phyloP scores from a whole-genome alignment of 2,329 filamentous ascomycete species.

The Alternaria consortialis region DNA sequence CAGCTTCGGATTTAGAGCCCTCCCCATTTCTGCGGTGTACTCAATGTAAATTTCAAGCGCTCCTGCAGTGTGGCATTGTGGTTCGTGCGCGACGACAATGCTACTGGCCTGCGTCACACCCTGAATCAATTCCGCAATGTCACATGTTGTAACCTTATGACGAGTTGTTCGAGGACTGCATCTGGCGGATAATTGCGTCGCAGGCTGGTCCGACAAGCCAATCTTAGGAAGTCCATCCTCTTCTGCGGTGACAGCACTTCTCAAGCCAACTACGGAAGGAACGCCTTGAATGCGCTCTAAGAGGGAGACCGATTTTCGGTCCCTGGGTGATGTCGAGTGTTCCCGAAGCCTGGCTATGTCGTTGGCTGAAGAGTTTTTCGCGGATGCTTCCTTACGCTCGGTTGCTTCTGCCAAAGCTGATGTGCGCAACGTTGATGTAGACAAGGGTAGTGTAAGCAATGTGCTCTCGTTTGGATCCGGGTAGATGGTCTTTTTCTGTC shows the following conservation, averaged over 20 bases:
- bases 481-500: conserved; percentile 17
- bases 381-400: background rate
- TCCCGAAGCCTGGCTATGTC: background rate
- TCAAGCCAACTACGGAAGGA: background rate
- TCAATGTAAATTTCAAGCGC: conserved; percentile 17
- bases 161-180: background rate
- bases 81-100: conserved; percentile 1
- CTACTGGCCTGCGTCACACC: background rate
- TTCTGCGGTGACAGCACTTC: background rate
- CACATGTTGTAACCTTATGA: background rate
- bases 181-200: background rate
- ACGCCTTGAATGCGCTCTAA: background rate
- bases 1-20: conserved; percentile 7
- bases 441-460: conserved; percentile 18
- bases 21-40: conserved; percentile 2
- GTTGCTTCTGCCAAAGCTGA: conserved; percentile 2
- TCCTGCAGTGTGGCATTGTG: conserved; percentile 6
- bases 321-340: background rate
- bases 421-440: conserved; percentile 20
- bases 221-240: background rate
- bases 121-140: background rate
- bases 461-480: conserved; percentile 29
- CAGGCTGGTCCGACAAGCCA: background rate
- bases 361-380: background rate
- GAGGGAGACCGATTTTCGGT: background rate